Percentiles rank a stretch among this genome's conserved stretches.
These are phyloP conservation scores for Cyclotella choctawhatcheeana DNA, from an alignment of 108 stramenopile species.

Conservation along the genomic window DNA sequence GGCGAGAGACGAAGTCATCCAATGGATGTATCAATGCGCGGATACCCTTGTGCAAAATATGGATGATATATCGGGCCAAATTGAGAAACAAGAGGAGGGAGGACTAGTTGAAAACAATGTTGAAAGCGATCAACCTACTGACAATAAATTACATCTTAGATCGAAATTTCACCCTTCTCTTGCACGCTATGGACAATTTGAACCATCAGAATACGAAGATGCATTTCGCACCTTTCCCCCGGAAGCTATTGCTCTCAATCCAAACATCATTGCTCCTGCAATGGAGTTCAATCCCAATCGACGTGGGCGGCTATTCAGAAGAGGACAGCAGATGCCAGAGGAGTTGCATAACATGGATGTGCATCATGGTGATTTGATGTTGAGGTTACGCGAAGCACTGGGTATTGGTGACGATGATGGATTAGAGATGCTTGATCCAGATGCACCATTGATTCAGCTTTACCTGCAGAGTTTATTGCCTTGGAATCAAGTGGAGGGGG, in stretches of 20 bases:
- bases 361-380: constrained; percentile 17
- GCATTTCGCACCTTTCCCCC: constrained; percentile 71
- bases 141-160: background rate
- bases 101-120: too few relatives aligned
- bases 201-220: constrained; percentile 72
- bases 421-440: constrained; percentile 65
- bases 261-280: constrained; percentile 71
- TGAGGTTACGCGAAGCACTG: constrained; percentile 16
- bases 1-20: too few relatives aligned
- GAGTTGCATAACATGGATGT: constrained; percentile 10
- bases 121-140: background rate
- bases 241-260: constrained; percentile 80
- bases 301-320: constrained; percentile 61
- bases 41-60: too few relatives aligned
- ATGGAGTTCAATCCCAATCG: constrained; percentile 71
- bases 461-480: constrained; percentile 79
- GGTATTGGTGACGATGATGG: constrained; percentile 34
- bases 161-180: constrained; percentile 57
- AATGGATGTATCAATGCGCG: too few relatives aligned
- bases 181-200: constrained; percentile 63
- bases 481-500: constrained; percentile 85
- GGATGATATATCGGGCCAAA: too few relatives aligned
- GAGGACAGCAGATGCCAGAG: constrained; percentile 24
- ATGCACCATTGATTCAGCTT: constrained; percentile 69
- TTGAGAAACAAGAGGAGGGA: too few relatives aligned